phyloP scores from a whole-genome alignment of 2,329 filamentous ascomycete species.

The Sporothrix brasiliensis region DNA sequence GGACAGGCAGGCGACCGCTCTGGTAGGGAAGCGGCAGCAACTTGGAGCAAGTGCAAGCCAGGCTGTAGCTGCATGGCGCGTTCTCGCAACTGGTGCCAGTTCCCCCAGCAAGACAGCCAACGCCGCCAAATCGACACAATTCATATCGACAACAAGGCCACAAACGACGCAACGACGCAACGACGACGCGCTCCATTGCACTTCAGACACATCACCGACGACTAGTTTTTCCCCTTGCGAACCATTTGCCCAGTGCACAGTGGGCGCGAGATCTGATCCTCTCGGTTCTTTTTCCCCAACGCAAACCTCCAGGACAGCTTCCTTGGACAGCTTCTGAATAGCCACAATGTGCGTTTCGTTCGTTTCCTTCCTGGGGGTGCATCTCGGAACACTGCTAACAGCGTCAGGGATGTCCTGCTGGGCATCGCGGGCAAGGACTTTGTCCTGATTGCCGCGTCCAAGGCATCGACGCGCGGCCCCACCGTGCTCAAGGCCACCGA shows the following conservation, averaged over 20 bases:
- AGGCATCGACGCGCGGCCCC: conserved; percentile 96
- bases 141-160: not conserved
- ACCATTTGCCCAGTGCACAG: too few relatives aligned
- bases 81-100: conserved; percentile 35
- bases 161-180: conserved; percentile 11
- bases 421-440: conserved; percentile 99
- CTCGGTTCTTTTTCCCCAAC: conserved; percentile 4
- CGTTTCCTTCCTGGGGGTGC: not conserved
- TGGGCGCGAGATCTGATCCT: conserved; percentile 13
- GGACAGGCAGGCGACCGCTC: conserved; percentile 33
- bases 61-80: conserved; percentile 49
- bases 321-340: conserved; percentile 2
- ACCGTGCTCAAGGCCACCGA: conserved; percentile 93
- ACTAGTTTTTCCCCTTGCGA: not conserved
- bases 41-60: conserved; percentile 36
- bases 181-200: conserved; percentile 14
- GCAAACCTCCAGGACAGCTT: conserved; percentile 15
- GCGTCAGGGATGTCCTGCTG: conserved; percentile 86
- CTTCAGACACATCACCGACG: not conserved
- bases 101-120: conserved; percentile 27
- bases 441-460: conserved; percentile 94
- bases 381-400: conserved; percentile 6
- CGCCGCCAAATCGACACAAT: conserved; percentile 14
- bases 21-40: not conserved
- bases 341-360: conserved; percentile 9